These are phyloP conservation scores for Phtheirospermum japonicum DNA, from an alignment of 257 asterid genomes.

Conservation along the genomic window DNA sequence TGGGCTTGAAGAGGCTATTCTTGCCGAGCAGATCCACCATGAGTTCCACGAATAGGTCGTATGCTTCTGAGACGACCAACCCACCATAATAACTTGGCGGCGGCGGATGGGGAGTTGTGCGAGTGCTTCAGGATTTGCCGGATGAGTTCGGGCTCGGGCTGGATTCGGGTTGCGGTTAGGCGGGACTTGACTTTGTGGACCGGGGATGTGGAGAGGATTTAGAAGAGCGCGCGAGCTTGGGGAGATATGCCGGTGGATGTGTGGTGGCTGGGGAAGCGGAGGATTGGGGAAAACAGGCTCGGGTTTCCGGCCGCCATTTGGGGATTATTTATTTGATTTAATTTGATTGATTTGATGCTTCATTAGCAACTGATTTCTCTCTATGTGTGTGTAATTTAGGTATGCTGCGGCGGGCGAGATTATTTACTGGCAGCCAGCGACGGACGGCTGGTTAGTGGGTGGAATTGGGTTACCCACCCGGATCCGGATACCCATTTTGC, in stretches of 20 bases:
- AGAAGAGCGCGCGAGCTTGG: slow-evolving; percentile 41
- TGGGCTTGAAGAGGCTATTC: slow-evolving; percentile 59
- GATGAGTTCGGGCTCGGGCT: slow-evolving; percentile 52
- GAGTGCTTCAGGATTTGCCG: slow-evolving; percentile 53
- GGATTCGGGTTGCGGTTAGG: slow-evolving; percentile 38
- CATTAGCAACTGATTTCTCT: not conserved
- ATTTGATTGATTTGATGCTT: not conserved
- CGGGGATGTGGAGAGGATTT: slow-evolving; percentile 45
- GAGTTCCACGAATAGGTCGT: slow-evolving; percentile 56
- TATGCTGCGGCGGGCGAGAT: too few relatives aligned
- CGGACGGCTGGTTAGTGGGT: not conserved
- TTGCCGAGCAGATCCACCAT: slow-evolving; percentile 76
- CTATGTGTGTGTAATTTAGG: too few relatives aligned
- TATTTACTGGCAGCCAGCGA: too few relatives aligned
- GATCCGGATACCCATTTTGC: slow-evolving; percentile 21
- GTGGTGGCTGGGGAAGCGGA: slow-evolving; percentile 38
- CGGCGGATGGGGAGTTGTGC: slow-evolving; percentile 48
- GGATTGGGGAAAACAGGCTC: slow-evolving; percentile 11
- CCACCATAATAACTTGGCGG: slow-evolving; percentile 71
- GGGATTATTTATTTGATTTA: not conserved
- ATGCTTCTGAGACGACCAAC: slow-evolving; percentile 46
- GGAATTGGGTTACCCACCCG: slow-evolving; percentile 1
- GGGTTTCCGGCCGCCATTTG: slow-evolving; percentile 37
- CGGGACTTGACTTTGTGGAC: slow-evolving; percentile 46
- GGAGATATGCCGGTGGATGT: slow-evolving; percentile 37